phyloP scores from a whole-genome alignment of 1,139 yeast species.

The Pichia sp. region DNA sequence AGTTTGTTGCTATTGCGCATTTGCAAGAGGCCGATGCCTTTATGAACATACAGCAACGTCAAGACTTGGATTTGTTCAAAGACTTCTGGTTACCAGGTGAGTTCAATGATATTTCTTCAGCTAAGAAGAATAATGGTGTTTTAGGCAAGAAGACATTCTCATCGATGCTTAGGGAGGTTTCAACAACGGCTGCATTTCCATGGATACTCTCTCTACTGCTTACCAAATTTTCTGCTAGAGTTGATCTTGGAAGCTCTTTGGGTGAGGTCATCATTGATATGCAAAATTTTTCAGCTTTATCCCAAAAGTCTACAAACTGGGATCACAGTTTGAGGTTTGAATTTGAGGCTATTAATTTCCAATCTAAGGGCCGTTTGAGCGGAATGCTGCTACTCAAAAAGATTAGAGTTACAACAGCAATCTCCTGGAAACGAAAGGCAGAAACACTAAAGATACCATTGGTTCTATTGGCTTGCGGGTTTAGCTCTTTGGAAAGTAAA shows the following conservation, averaged over 20 bases:
- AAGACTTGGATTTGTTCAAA: conserved; percentile 72
- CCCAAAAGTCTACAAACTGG: conserved; percentile 63
- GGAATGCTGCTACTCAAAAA: conserved; percentile 51
- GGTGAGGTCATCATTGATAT: conserved; percentile 55
- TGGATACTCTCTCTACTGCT: conserved; percentile 64
- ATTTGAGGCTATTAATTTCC: conserved; percentile 43
- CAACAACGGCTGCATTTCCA: conserved; percentile 62
- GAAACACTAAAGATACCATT: conserved; percentile 51
- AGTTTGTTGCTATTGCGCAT: conserved; percentile 44
- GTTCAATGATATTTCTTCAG: conserved; percentile 14
- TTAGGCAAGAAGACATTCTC: conserved; percentile 37
- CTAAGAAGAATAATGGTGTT: conserved; percentile 4
- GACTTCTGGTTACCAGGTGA: conserved; percentile 73
- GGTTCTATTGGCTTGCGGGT: conserved; percentile 53
- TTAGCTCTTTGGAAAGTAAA: conserved; percentile 50
- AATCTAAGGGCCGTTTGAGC: conserved; percentile 72
- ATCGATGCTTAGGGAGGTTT: conserved; percentile 49
- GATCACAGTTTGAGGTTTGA: conserved; percentile 66
- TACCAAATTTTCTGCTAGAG: conserved; percentile 43
- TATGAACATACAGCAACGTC: conserved; percentile 76
- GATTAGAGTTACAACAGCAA: conserved; percentile 54
- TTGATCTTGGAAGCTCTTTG: conserved; percentile 79
- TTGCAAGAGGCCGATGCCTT: conserved; percentile 54
- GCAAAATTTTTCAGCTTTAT: conserved; percentile 61
- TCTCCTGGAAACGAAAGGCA: conserved; percentile 57